These are phyloP conservation scores for Pisolithus thermaeus DNA, from an alignment of 1,284 basidiomycete genomes.

Conservation along the genomic window DNA sequence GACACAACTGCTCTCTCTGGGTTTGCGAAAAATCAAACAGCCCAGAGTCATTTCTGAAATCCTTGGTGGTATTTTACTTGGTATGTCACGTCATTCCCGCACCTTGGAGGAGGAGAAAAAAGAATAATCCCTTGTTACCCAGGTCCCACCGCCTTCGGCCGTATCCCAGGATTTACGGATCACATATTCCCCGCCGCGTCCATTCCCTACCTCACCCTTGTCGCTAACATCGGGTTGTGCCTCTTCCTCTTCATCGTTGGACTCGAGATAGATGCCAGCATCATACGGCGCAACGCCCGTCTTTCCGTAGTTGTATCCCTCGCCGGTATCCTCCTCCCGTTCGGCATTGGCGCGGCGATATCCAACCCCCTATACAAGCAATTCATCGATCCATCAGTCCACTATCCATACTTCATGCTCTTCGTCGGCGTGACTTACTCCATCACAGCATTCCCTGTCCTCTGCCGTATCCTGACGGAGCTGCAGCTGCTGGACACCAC, in stretches of 20 bases:
- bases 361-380: slow-evolving; percentile 75
- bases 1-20: slow-evolving; percentile 70
- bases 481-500: slow-evolving; percentile 85
- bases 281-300: slow-evolving; percentile 52
- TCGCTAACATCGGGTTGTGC: slow-evolving; percentile 91
- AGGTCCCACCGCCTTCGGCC: slow-evolving; percentile 75
- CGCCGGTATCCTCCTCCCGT: slow-evolving; percentile 74
- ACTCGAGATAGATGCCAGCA: slow-evolving; percentile 76
- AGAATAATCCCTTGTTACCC: neutral
- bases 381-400: slow-evolving; percentile 64
- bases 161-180: slow-evolving; percentile 73
- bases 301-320: slow-evolving; percentile 44
- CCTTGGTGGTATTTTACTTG: slow-evolving; percentile 85
- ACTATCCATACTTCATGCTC: slow-evolving; percentile 86
- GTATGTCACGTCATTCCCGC: slow-evolving; percentile 26
- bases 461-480: slow-evolving; percentile 84
- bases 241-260: slow-evolving; percentile 93
- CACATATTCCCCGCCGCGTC: slow-evolving; percentile 78
- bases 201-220: slow-evolving; percentile 74
- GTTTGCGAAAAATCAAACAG: slow-evolving; percentile 70
- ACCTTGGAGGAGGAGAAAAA: too few relatives aligned
- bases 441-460: slow-evolving; percentile 92
- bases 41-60: slow-evolving; percentile 88
- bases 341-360: slow-evolving; percentile 81
- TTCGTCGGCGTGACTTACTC: slow-evolving; percentile 90